Conservation (phyloP, 176 grass and related monocot genomes). For the Lolium rigidum region DNA sequence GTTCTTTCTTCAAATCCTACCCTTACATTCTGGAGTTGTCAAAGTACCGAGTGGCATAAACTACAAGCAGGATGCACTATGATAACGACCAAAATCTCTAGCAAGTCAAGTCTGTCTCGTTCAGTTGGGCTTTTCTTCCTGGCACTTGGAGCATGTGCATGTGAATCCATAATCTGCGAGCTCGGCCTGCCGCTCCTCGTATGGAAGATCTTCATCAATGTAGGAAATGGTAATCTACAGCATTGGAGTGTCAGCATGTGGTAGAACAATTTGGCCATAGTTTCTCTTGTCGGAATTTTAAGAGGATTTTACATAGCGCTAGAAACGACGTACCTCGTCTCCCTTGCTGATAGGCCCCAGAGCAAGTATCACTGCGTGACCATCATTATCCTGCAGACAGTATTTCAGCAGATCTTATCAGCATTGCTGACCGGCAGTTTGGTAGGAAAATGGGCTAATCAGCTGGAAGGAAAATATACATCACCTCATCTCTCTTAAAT, state of each 20-base stretch:
- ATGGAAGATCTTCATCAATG: constrained; percentile 83
- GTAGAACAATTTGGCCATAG: not conserved
- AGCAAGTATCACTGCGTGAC: constrained; percentile 74
- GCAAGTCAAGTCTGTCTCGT: not conserved
- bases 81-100: constrained; percentile 3
- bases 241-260: not conserved
- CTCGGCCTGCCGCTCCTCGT: constrained; percentile 71
- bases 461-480: not conserved
- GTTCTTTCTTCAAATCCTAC: not conserved
- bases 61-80: not conserved
- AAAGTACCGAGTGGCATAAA: constrained; percentile 7
- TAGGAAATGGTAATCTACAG: constrained; percentile 89
- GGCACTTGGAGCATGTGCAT: constrained; percentile 75
- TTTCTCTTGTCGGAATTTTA: not conserved
- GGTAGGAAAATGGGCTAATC: constrained; percentile 17
- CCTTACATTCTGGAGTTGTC: not conserved
- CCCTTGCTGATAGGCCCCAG: constrained; percentile 52
- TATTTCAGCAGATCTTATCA: constrained; percentile 29
- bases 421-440: constrained; percentile 23
- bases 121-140: constrained; percentile 59
- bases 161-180: constrained; percentile 92
- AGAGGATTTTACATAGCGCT: not conserved
- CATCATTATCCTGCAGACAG: constrained; percentile 78
- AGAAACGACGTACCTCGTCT: constrained; percentile 69
- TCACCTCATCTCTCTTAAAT: constrained; percentile 93